Base-by-base conservation (phyloP, 116 monocot genomes). In the Iris pallida region DNA sequence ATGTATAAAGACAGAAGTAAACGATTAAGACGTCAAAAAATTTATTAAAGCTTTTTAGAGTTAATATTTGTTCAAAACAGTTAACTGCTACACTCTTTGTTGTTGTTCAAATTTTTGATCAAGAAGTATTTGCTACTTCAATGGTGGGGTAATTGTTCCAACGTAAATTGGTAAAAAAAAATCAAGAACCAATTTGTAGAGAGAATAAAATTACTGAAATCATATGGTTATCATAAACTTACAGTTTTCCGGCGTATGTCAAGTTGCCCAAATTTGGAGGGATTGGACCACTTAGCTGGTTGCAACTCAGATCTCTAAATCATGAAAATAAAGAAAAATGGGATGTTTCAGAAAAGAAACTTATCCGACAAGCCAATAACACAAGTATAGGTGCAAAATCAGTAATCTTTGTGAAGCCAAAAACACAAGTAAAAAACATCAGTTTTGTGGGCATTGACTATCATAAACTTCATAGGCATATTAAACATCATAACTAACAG, bases 201-300 rank as follows among this genome's bases (percentile, higher is more conserved):
- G 30, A 30, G 0, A 30, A 30, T 30, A 30, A 30, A 30, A 30
- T 30, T 30, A 30, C 30, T 30, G 30, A 64, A 20, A 47, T 64
- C 4, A 19, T 5, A 64, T 4, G 47, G 17, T 13, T 12, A 64
- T 41, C 59, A 42, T 19, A 64, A 46, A 76, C 92, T 87, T 87
- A 96, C 96, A 96, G 63, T 71, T 96, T 96, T 66, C 92, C 96
- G 16, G 96, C 92, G 61, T 92, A 96, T 11, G 96, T 87, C 70
- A 96, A 83, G 77, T 96, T 96, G 51, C 96, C 96, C 53, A 96
- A 75, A 56, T 92, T 96, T 16, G 92, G 73, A 65, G 96, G 96
- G 59, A 96, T 92, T 8, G 86, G 48, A 2, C 96, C 96, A 53
- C 40, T 83, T 59, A 96, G 44, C 57, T 68, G 82, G 47, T 96